Conservation (phyloP, 495 filamentous ascomycete genomes). For the Cenococcum geophilum region DNA sequence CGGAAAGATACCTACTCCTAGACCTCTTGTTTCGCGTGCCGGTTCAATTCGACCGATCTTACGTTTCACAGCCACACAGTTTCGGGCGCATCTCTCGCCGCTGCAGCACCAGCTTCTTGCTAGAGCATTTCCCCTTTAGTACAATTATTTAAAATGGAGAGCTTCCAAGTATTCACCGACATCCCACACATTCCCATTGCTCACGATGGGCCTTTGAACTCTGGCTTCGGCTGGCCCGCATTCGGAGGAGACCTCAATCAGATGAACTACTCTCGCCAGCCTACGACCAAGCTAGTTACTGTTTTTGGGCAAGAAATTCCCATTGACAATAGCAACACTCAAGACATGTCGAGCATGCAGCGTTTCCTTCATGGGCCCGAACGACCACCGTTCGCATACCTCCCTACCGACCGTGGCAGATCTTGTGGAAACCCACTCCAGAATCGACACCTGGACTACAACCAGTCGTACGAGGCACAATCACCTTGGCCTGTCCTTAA, state of each 20-base stretch:
- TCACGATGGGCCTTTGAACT: slow-evolving; percentile 8
- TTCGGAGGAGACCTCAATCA: neutral
- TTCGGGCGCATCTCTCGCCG: neutral
- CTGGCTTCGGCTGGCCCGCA: neutral
- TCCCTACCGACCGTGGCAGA: slow-evolving; percentile 9
- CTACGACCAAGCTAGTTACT: neutral
- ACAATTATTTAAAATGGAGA: slow-evolving; percentile 10
- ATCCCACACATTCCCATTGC: slow-evolving; percentile 22
- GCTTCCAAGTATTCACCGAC: slow-evolving; percentile 20
- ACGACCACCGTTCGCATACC: slow-evolving; percentile 13
- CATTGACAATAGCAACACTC: slow-evolving; percentile 1
- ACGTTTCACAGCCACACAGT: neutral
- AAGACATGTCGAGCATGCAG: slow-evolving; percentile 21
- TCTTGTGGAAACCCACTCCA: neutral
- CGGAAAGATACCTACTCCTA: neutral
- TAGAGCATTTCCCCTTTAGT: neutral
- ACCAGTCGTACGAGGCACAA: slow-evolving; percentile 10
- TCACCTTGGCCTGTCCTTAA: neutral
- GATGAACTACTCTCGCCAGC: slow-evolving; percentile 2
- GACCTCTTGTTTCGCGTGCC: neutral
- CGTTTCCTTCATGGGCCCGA: slow-evolving; percentile 22
- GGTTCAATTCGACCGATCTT: neutral
- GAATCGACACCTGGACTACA: slow-evolving; percentile 8
- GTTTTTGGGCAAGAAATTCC: slow-evolving; percentile 6
- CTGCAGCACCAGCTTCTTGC: neutral